Evolutionary conservation across 306 rosid genomes (phyloP).

Genomic region (Cicer bijugum): DNA sequence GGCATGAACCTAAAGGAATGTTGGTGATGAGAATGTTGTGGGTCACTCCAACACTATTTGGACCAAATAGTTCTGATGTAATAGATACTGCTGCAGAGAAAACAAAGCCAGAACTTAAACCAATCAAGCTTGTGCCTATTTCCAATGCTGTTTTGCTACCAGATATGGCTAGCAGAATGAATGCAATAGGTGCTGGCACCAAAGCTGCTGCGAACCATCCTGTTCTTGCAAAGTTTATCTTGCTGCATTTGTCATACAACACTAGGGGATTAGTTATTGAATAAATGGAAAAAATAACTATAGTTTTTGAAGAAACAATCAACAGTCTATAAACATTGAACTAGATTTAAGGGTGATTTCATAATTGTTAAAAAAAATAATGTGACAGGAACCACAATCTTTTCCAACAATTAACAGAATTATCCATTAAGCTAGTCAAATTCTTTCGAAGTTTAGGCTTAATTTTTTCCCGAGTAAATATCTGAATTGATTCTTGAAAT

Average conservation of each 20-base stretch:
- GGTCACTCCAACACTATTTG: constrained; percentile 56
- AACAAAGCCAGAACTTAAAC: constrained; percentile 59
- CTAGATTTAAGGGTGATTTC: neutral
- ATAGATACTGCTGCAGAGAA: constrained; percentile 57
- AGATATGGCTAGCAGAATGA: constrained; percentile 47
- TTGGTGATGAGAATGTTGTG: constrained; percentile 66
- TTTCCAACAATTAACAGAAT: neutral
- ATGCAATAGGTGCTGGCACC: constrained; percentile 59
- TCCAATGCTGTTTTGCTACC: constrained; percentile 46
- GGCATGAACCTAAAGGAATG: constrained; percentile 59
- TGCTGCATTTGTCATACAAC: constrained; percentile 46
- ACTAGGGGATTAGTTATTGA: neutral
- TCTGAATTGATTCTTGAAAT: no score
- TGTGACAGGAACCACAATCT: neutral
- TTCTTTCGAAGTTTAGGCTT: neutral
- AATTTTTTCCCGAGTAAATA: neutral
- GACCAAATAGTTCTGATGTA: constrained; percentile 59
- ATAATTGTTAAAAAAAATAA: neutral
- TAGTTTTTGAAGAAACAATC: neutral
- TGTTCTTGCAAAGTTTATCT: constrained; percentile 55
- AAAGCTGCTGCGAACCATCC: constrained; percentile 60
- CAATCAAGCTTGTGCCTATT: constrained; percentile 50
- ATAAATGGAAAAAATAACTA: neutral
- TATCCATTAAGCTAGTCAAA: neutral
- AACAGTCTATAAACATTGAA: neutral